Evolutionary conservation across 139 green algal species (phyloP), one percentile per base, ranked within the genome.

Genomic region (Picochlorum sp.): DNA sequence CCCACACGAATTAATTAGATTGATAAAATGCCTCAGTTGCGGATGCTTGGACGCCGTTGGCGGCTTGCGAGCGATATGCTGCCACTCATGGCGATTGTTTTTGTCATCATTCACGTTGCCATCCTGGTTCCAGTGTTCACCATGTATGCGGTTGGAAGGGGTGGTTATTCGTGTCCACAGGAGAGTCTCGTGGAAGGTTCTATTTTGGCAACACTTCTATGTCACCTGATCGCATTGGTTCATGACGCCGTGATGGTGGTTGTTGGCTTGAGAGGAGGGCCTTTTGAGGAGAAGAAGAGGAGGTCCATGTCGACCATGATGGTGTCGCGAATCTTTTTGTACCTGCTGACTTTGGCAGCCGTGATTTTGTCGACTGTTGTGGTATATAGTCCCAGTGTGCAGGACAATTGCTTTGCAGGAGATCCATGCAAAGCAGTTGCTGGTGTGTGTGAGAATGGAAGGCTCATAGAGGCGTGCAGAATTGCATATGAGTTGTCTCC

Each of bases 361-460:
- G 59, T 41, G 3, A 34, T 37, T 14, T 64, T 44, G 24, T n/a
- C 28, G 18, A 65, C 51, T 15, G 21, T 38, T 38, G 1, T 71
- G 37, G 51, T n/a, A 16, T n/a, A 52, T 18, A n/a, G 28, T 34
- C 18, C 28, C 9, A 41, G 3, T 1, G 23, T 76, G 0, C 14
- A 28, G 13, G 2, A 28, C 6, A 45, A 30, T n/a, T 76, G 69
- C 44, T 76, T 55, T 55, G 16, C 13, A 34, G 65, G 52, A 37
- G 71, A 76, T 62, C 69, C 69, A 11, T 76, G 69, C 63, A 34
- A 62, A 15, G 66, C 16, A 4, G 20, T 37, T 20, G 5, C 49
- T 34, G 10, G 24, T 61, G 15, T 7, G 8, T 38, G 21, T n/a
- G 23, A 14, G 23, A 23, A 23, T 15, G 13, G 13, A 20, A 31